phyloP scores from a whole-genome alignment of 371 early-diverging fungal genomes.

The Funneliformis caledonium region DNA sequence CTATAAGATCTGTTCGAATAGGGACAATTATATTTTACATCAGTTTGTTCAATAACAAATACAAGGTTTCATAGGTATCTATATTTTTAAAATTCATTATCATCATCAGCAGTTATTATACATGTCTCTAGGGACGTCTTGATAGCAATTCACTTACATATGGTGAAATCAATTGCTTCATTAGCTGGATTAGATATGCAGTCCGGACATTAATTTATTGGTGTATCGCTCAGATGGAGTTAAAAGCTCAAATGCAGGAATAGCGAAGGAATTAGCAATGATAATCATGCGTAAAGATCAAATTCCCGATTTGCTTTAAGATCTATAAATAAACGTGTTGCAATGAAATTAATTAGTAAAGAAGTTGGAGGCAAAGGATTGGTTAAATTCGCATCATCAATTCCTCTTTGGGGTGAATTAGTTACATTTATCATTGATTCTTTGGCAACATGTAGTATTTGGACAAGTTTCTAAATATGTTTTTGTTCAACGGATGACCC shows the following conservation, averaged over 20 bases:
- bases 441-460: constrained; percentile 34
- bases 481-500: constrained; percentile 37
- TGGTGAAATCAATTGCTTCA: constrained; percentile 41
- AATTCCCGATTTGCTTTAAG: constrained; percentile 32
- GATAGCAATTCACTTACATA: constrained; percentile 41
- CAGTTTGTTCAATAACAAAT: constrained; percentile 14
- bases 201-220: constrained; percentile 42
- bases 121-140: constrained; percentile 15
- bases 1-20: constrained; percentile 3
- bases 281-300: constrained; percentile 26
- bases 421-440: constrained; percentile 38
- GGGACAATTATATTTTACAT: not conserved
- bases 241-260: constrained; percentile 25
- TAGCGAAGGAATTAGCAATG: constrained; percentile 39
- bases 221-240: constrained; percentile 37
- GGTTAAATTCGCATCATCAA: constrained; percentile 17
- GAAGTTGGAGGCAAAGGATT: constrained; percentile 2
- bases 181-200: constrained; percentile 33
- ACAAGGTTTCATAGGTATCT: constrained; percentile 25
- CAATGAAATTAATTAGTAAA: constrained; percentile 30
- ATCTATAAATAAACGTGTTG: constrained; percentile 39
- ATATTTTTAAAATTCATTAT: constrained; percentile 43
- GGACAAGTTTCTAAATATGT: constrained; percentile 41
- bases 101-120: constrained; percentile 24
- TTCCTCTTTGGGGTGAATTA: constrained; percentile 35